Conservation (phyloP, 176 grass and related monocot species). For the Oryza longistaminata region DNA sequence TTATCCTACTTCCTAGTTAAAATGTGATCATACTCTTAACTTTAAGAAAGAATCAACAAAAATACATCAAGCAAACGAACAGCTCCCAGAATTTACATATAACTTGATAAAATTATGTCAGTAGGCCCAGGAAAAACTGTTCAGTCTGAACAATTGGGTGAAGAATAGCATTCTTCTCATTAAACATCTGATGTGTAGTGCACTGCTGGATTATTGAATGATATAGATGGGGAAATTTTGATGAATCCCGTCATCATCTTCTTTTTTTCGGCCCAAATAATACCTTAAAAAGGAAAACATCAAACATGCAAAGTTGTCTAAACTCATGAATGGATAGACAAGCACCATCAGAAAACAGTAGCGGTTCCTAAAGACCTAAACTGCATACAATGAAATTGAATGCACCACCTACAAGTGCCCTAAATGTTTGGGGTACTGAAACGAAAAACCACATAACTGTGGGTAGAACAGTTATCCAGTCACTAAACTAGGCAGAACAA, state of each 20-base stretch:
- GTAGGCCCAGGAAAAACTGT: background rate
- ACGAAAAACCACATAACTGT: background rate
- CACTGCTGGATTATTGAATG: background rate
- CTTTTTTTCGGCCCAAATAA: background rate
- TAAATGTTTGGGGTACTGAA: background rate
- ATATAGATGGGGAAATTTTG: background rate
- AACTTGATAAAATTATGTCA: background rate
- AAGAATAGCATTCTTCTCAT: background rate
- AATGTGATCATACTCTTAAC: background rate
- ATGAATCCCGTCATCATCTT: background rate
- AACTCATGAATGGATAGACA: background rate
- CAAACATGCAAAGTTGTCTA: background rate
- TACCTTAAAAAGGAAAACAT: background rate
- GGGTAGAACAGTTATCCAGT: background rate
- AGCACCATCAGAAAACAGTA: constrained; percentile 3
- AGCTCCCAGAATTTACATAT: background rate
- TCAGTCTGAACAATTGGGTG: background rate
- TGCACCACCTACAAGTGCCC: background rate
- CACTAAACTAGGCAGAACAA: background rate
- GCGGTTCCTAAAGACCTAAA: background rate
- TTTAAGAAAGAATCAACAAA: background rate
- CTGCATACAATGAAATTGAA: background rate
- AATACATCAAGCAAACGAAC: background rate
- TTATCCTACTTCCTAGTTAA: background rate
- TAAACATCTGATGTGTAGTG: background rate